These are phyloP conservation scores for Penicillium fimorum DNA, from an alignment of 495 filamentous ascomycete species.

Conservation along the genomic window DNA sequence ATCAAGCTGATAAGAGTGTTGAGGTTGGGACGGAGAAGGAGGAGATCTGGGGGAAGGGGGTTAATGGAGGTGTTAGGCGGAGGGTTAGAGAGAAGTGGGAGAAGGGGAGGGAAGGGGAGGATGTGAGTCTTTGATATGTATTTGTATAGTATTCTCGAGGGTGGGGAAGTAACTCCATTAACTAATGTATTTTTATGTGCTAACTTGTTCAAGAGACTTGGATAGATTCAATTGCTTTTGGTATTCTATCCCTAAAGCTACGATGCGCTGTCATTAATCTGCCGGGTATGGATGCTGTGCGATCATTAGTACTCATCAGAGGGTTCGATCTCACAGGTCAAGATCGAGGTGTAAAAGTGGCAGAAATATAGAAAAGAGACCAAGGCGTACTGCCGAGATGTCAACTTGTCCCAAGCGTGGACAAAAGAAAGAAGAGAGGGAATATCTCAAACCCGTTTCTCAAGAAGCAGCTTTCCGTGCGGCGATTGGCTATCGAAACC, in stretches of 20 bases:
- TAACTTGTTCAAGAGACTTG: not conserved
- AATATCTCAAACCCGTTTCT: conserved; percentile 47
- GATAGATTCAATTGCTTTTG: conserved; percentile 9
- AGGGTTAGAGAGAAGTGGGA: conserved; percentile 48
- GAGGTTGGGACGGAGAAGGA: conserved; percentile 32
- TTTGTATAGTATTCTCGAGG: conserved; percentile 3
- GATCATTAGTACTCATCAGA: conserved; percentile 33
- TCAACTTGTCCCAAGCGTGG: conserved; percentile 18
- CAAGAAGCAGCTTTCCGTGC: conserved; percentile 60
- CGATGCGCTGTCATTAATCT: conserved; percentile 31
- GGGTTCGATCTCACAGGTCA: conserved; percentile 4
- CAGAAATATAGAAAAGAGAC: conserved; percentile 1
- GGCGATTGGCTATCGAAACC: conserved; percentile 62
- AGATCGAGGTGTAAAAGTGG: conserved; percentile 18
- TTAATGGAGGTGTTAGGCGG: conserved; percentile 47
- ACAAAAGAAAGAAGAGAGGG: conserved; percentile 18
- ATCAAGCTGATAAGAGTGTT: conserved; percentile 2
- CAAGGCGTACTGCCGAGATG: conserved; percentile 14
- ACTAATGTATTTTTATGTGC: not conserved
- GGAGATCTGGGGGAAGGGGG: conserved; percentile 47
- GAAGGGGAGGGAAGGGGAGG: conserved; percentile 24
- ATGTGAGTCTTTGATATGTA: conserved; percentile 1
- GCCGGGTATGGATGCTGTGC: conserved; percentile 34
- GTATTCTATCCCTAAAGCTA: conserved; percentile 29
- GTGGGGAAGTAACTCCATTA: not conserved